A percentile compares a stretch with the other conserved stretches of the same genome.
These are phyloP conservation scores for Podaxis sp. DNA, from an alignment of 768 basidiomycete genomes.

Conservation along the genomic window DNA sequence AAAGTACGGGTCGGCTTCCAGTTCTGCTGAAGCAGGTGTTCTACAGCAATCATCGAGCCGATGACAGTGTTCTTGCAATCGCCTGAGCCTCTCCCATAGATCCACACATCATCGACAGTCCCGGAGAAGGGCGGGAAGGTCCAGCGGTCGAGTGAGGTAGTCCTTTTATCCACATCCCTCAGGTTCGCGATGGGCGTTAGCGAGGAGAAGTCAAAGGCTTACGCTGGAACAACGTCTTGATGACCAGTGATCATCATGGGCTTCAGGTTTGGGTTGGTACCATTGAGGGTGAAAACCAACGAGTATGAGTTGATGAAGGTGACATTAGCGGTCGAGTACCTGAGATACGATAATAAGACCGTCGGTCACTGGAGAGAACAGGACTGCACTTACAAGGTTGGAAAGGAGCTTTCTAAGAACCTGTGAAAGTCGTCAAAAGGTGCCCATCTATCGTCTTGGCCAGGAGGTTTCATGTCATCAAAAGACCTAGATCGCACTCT, in stretches of 20 bases:
- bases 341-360: conserved; percentile 3
- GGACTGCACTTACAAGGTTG: conserved; percentile 22
- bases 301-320: conserved; percentile 24
- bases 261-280: conserved; percentile 16
- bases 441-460: conserved; percentile 25
- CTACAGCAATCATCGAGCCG: conserved; percentile 26
- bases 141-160: conserved; percentile 27
- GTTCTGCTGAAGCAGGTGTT: conserved; percentile 21
- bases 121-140: conserved; percentile 28
- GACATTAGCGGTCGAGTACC: conserved; percentile 21
- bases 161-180: neutral
- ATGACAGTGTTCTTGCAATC: conserved; percentile 31
- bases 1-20: conserved; percentile 27
- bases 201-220: neutral
- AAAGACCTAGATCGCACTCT: conserved; percentile 20
- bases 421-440: conserved; percentile 25
- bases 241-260: conserved; percentile 31
- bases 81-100: conserved; percentile 28
- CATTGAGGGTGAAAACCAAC: conserved; percentile 24
- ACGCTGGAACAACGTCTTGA: conserved; percentile 27
- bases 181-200: neutral
- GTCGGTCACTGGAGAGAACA: neutral
- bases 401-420: conserved; percentile 25
- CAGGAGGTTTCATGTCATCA: conserved; percentile 27
- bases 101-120: conserved; percentile 23